These are phyloP conservation scores for Rhizopus delemar DNA, from an alignment of 371 early-diverging fungal species.

Conservation along the genomic window DNA sequence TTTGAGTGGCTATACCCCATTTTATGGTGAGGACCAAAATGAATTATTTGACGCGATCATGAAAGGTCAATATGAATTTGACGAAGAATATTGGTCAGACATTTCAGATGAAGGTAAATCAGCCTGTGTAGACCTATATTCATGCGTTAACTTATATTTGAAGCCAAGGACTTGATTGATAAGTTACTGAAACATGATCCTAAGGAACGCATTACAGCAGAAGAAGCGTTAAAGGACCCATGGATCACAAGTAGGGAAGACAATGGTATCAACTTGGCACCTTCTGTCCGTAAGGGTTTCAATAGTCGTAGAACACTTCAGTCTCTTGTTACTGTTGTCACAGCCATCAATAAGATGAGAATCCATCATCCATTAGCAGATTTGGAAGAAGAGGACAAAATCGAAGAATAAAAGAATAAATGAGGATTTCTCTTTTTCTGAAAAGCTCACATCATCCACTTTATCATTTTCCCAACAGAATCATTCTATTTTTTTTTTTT, in stretches of 20 bases:
- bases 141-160: neutral
- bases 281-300: constrained; percentile 36
- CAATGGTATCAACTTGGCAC: constrained; percentile 28
- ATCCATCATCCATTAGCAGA: constrained; percentile 5
- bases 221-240: constrained; percentile 68
- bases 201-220: constrained; percentile 67
- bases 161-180: constrained; percentile 81
- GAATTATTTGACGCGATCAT: constrained; percentile 63
- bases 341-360: constrained; percentile 23
- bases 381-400: neutral
- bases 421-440: neutral
- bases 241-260: constrained; percentile 51
- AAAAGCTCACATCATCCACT: no score
- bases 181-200: constrained; percentile 71
- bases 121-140: neutral
- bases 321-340: constrained; percentile 27
- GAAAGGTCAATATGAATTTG: constrained; percentile 66
- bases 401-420: neutral
- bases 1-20: constrained; percentile 85
- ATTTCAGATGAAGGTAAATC: constrained; percentile 65
- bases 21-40: constrained; percentile 72
- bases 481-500: no score
- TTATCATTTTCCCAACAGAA: no score
- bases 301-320: constrained; percentile 26
- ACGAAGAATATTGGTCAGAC: constrained; percentile 75